phyloP scores from a whole-genome alignment of 2,329 filamentous ascomycete genomes.

The Colletotrichum liriopes region DNA sequence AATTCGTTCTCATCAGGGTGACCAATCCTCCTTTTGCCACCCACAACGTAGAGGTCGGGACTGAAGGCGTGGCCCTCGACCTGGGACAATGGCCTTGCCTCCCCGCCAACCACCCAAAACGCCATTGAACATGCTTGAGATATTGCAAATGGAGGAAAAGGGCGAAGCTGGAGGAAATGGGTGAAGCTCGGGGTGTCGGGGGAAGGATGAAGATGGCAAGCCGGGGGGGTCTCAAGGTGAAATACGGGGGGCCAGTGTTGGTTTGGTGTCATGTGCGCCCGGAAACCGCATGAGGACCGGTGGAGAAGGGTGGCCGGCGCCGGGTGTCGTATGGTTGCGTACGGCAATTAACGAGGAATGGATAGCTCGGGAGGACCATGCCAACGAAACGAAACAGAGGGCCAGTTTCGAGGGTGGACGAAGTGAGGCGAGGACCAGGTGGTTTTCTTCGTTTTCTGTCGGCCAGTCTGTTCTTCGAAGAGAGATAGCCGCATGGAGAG shows the following conservation, averaged over 20 bases:
- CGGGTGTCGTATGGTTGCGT: constrained; percentile 28
- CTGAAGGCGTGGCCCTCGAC: constrained; percentile 26
- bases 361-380: constrained; percentile 36
- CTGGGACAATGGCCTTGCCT: constrained; percentile 34
- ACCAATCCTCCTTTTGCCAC: constrained; percentile 58
- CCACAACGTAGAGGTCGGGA: constrained; percentile 49
- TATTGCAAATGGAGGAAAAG: constrained; percentile 23
- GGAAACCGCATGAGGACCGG: constrained; percentile 38
- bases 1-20: constrained; percentile 53
- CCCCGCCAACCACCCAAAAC: constrained; percentile 44
- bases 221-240: constrained; percentile 35
- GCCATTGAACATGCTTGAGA: constrained; percentile 55
- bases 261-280: constrained; percentile 42
- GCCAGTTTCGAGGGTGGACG: constrained; percentile 29
- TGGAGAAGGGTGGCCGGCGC: constrained; percentile 36
- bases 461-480: constrained; percentile 20
- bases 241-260: constrained; percentile 38
- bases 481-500: constrained; percentile 34
- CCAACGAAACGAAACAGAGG: constrained; percentile 39
- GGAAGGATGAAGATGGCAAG: constrained; percentile 3
- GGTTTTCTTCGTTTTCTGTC: not conserved
- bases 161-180: constrained; percentile 18
- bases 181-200: constrained; percentile 21
- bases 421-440: constrained; percentile 35
- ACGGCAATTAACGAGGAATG: constrained; percentile 40